Base-by-base conservation (phyloP, 2,329 filamentous ascomycete genomes). In the Paecilomyces fulvus region DNA sequence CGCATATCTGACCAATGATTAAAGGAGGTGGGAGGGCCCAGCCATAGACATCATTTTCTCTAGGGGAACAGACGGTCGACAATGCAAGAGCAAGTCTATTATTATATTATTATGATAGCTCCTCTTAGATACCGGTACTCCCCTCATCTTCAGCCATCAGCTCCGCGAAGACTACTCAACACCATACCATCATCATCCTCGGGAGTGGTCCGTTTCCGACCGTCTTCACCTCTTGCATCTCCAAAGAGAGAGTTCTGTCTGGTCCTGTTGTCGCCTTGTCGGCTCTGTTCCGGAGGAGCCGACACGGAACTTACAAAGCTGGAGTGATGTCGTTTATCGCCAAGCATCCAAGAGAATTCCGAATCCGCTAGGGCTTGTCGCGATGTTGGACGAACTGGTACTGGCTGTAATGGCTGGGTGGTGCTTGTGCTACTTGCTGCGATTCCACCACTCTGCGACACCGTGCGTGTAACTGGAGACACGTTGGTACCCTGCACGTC, bases 301-400 rank as follows among this genome's bases (percentile, higher is more conserved):
- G 75, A 75, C 17, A 70, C 72, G 14, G 74, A 73, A 53, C 72
- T 73, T 48, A 78, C 75, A 65, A 79, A 79, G 30, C 70, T 72
- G 9, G 74, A 77, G 25, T 75, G 68, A 53, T 72, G 71, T 48
- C 73, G 69, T 56, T 70, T 69, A 50, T 76, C 73, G 33, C 76
- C 77, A 37, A 79, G 68, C 75, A 79, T 79, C 74, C 77, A 79
- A 11, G 77, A 78, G 56, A 78, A 79, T 23, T 75, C 75, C 17
- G 77, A 74, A 52, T 78, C 70, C 33, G 73, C 70, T 52, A 79
- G 61, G 37, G 76, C 73, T 52, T 75, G 71, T 46, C 77, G 74
- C 9, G 65, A 57, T 48, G 53, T 54, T 50, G 65, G 60, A 49
- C 65, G 67, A 31, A 60, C 54, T 23, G 66, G 60, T 55, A 62